phyloP scores from a whole-genome alignment of 1,284 basidiomycete genomes.

The Thelephora terrestris region DNA sequence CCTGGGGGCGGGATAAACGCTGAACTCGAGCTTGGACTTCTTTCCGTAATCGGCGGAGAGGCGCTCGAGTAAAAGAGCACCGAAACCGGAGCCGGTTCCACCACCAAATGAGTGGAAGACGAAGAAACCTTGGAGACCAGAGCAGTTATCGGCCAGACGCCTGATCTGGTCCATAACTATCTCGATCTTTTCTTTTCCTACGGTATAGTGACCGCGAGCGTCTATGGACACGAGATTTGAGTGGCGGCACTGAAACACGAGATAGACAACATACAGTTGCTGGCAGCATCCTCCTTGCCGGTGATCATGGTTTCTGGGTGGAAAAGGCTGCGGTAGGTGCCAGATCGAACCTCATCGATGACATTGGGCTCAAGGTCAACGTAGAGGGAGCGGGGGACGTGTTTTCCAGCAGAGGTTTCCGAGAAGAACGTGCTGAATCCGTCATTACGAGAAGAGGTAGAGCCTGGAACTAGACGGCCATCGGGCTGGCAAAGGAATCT shows the following conservation, averaged over 20 bases:
- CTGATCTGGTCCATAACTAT: slow-evolving; percentile 94
- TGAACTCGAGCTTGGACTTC: slow-evolving; percentile 99
- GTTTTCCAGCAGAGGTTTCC: slow-evolving; percentile 89
- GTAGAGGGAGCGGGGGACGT: slow-evolving; percentile 97
- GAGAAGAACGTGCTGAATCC: slow-evolving; percentile 98
- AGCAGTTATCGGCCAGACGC: slow-evolving; percentile 95
- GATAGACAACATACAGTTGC: slow-evolving; percentile 71
- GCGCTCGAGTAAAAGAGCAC: slow-evolving; percentile 93
- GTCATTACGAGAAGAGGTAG: slow-evolving; percentile 67
- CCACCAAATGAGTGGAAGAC: slow-evolving; percentile 99
- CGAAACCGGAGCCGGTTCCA: slow-evolving; percentile 98
- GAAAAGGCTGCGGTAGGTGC: slow-evolving; percentile 94
- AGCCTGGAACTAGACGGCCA: slow-evolving; percentile 75
- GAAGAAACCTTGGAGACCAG: slow-evolving; percentile 98
- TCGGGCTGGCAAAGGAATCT: slow-evolving; percentile 57
- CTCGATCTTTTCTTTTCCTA: slow-evolving; percentile 94
- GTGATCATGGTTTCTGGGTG: slow-evolving; percentile 98
- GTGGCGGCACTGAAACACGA: not conserved
- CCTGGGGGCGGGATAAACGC: slow-evolving; percentile 92
- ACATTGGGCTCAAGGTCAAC: slow-evolving; percentile 97
- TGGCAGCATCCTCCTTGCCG: slow-evolving; percentile 99
- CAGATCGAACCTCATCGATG: slow-evolving; percentile 94
- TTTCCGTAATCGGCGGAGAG: slow-evolving; percentile 98
- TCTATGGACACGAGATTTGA: slow-evolving; percentile 35
- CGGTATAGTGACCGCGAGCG: slow-evolving; percentile 96